A percentile compares a stretch with the other conserved stretches of the same genome.
phyloP scores from a whole-genome alignment of 1,284 basidiomycete genomes.

The Marasmius tenuissimus region DNA sequence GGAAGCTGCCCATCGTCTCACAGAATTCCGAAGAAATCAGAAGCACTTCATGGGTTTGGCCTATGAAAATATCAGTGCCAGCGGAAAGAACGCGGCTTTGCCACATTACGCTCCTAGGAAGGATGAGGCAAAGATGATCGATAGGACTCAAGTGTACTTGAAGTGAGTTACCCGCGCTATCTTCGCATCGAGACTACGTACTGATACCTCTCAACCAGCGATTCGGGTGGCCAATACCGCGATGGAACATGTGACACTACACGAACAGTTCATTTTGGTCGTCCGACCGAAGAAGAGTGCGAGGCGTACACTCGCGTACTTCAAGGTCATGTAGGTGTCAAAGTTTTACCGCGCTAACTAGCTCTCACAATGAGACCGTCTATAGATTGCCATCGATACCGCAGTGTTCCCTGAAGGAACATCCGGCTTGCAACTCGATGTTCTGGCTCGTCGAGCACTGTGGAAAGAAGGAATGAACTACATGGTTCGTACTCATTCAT shows the following conservation, averaged over 20 bases:
- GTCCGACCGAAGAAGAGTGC: constrained; percentile 77
- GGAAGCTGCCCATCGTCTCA: constrained; percentile 85
- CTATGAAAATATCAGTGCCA: constrained; percentile 92
- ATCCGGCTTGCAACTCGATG: constrained; percentile 78
- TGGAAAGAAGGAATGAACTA: constrained; percentile 92
- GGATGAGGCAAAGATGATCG: constrained; percentile 70
- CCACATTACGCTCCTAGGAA: constrained; percentile 91
- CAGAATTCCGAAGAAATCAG: constrained; percentile 73
- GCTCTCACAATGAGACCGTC: neutral
- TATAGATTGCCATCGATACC: constrained; percentile 86
- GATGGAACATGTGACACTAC: constrained; percentile 95
- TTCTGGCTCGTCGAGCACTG: constrained; percentile 80
- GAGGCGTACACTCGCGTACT: constrained; percentile 94
- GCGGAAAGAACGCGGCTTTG: constrained; percentile 88
- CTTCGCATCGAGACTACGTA: neutral
- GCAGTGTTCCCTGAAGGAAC: constrained; percentile 90
- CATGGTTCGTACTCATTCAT: constrained; percentile 43
- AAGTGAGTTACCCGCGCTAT: constrained; percentile 56
- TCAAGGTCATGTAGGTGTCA: constrained; percentile 84
- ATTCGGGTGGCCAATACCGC: constrained; percentile 87
- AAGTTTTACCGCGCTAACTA: constrained; percentile 11
- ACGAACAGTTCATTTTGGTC: constrained; percentile 87
- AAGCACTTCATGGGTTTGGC: constrained; percentile 87
- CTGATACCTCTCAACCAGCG: constrained; percentile 43
- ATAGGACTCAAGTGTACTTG: constrained; percentile 81